Conservation (phyloP, 148 eudicot genomes). For the Arbutus unedo region DNA sequence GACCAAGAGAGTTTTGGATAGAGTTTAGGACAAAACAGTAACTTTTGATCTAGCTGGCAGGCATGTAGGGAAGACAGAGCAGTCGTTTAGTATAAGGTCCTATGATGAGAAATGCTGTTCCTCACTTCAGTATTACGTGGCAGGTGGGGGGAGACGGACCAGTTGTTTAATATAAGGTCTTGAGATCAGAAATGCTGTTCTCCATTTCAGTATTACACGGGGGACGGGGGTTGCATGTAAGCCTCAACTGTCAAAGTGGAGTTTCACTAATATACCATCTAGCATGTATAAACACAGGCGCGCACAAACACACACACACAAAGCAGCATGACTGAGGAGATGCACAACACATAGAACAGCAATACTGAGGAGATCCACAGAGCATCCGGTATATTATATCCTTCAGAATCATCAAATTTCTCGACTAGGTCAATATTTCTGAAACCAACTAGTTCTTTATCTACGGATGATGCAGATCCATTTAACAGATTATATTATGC, state of each 20-base stretch:
- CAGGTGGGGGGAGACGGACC: not conserved
- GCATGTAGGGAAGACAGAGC: not conserved
- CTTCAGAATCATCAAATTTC: not conserved
- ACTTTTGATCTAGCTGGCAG: conserved; percentile 1
- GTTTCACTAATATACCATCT: not conserved
- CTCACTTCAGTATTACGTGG: too few species aligned
- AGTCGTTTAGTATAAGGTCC: not conserved
- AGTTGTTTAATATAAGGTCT: not conserved
- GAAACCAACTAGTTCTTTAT: not conserved
- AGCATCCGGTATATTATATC: not conserved
- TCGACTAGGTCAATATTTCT: not conserved
- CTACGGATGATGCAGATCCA: not conserved
- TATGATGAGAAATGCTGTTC: not conserved
- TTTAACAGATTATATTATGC: not conserved
- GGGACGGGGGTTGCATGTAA: not conserved
- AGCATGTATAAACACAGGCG: not conserved
- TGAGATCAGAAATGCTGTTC: not conserved
- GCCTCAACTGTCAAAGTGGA: not conserved
- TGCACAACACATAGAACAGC: not conserved
- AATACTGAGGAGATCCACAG: not conserved
- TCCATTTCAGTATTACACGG: too few species aligned
- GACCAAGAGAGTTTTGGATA: not conserved
- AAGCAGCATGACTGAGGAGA: not conserved
- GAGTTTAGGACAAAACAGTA: not conserved
- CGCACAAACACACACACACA: too few species aligned